These are phyloP conservation scores for Golubevia sp. DNA, from an alignment of 1,284 basidiomycete genomes.

Conservation along the genomic window DNA sequence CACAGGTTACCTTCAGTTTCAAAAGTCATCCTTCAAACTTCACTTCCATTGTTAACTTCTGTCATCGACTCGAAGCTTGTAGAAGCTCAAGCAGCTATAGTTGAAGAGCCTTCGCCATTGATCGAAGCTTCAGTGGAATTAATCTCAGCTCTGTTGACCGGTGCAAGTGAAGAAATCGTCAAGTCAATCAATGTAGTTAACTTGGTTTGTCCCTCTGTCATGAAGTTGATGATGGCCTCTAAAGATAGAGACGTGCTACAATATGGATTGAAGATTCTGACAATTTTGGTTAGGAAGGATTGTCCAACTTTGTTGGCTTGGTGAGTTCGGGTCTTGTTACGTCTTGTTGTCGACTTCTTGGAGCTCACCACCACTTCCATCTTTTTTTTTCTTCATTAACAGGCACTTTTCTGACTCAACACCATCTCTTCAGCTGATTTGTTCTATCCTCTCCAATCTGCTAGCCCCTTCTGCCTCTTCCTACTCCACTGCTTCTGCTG, in stretches of 20 bases:
- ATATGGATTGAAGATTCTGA: conserved; percentile 82
- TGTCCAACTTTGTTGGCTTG: conserved; percentile 77
- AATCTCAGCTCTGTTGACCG: conserved; percentile 70
- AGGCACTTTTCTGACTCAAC: neutral
- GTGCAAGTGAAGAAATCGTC: conserved; percentile 72
- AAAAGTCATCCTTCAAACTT: neutral
- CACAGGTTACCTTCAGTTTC: neutral
- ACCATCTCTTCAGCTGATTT: conserved; percentile 28
- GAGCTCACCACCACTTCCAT: conserved; percentile 67
- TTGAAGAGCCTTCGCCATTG: conserved; percentile 73
- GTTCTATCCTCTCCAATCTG: conserved; percentile 38
- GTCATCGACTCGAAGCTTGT: neutral
- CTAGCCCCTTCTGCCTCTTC: conserved; percentile 17
- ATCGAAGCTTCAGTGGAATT: conserved; percentile 75
- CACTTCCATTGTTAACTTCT: neutral
- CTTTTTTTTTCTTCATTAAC: too few species aligned
- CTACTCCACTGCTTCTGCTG: too few species aligned
- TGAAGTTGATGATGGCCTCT: conserved; percentile 19
- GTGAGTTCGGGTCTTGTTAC: conserved; percentile 51
- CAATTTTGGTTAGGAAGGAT: conserved; percentile 83
- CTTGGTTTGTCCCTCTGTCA: conserved; percentile 22
- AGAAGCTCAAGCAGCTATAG: conserved; percentile 52
- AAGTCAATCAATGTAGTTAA: conserved; percentile 74
- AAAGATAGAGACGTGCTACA: conserved; percentile 62
- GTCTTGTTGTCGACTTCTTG: conserved; percentile 71